Percentiles rank a stretch among this genome's conserved stretches.
Evolutionary conservation across 2,329 filamentous ascomycete genomes (phyloP).

Genomic region (Aureobasidium lini): DNA sequence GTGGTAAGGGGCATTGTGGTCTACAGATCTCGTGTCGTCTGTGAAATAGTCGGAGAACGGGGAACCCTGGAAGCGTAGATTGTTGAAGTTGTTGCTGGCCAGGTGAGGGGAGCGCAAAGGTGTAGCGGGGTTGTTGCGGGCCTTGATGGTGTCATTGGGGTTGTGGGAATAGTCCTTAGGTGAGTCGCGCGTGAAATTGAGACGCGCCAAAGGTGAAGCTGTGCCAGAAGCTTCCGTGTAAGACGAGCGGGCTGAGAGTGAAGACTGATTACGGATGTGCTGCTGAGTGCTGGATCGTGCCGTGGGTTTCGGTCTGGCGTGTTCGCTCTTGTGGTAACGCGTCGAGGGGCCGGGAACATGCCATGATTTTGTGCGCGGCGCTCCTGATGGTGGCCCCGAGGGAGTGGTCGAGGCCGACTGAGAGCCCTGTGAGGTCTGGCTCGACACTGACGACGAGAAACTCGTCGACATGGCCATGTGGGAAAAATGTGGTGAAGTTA

Average conservation of each 20-base stretch:
- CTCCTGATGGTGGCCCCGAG: not conserved
- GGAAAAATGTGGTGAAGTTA: not conserved
- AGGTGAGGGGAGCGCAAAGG: slow-evolving; percentile 16
- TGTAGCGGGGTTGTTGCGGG: slow-evolving; percentile 15
- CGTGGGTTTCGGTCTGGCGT: slow-evolving; percentile 12
- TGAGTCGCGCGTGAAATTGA: slow-evolving; percentile 10
- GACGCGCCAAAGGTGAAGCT: slow-evolving; percentile 14
- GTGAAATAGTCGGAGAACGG: slow-evolving; percentile 37
- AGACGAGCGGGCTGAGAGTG: slow-evolving; percentile 6
- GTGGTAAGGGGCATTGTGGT: slow-evolving; percentile 16
- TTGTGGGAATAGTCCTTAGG: slow-evolving; percentile 10
- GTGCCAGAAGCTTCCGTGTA: slow-evolving; percentile 2
- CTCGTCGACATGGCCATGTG: slow-evolving; percentile 9
- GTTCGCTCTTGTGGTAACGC: slow-evolving; percentile 24
- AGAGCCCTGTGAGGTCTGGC: not conserved
- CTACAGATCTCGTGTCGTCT: slow-evolving; percentile 26
- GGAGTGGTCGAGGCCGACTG: slow-evolving; percentile 12
- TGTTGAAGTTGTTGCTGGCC: slow-evolving; percentile 3
- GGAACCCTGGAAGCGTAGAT: slow-evolving; percentile 25
- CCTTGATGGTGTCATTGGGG: slow-evolving; percentile 12
- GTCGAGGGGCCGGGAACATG: slow-evolving; percentile 27
- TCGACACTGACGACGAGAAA: slow-evolving; percentile 11
- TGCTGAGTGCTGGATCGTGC: slow-evolving; percentile 1
- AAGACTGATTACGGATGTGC: slow-evolving; percentile 3
- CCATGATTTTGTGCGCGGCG: slow-evolving; percentile 20